Base-by-base conservation (phyloP, 768 basidiomycete species). In the Tremella fuciformis region DNA sequence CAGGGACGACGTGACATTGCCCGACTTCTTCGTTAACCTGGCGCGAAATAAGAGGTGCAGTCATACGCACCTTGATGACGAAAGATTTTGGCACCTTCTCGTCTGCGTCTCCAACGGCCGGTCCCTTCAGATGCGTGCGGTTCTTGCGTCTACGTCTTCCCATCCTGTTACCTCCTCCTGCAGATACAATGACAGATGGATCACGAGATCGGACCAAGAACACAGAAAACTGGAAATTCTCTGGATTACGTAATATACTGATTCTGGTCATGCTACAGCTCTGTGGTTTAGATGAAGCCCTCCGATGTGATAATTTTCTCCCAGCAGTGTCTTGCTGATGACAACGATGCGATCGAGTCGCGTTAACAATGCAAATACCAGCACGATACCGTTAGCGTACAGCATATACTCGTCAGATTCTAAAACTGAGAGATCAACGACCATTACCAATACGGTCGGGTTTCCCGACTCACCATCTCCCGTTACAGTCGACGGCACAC, bases 1-100 rank as follows among this genome's bases (percentile, higher is more conserved):
- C 56, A 97, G 80, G 8, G 90, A 91, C 50, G 83, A 81, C 18
- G 96, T 94, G 26, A 98, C 92, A 57, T 86, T 85, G 40, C 96
- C 96, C 79, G 93, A 90, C 77, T 77, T 53, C 18, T 19, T 29
- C 48, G 1, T 13, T 11, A 18, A 38, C 65, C 50, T 65, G 56
- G 18, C 26, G 9, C 3, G 19, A 8, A 8, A 19, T 26, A 13
- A n/a, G 40, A 40, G 44, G n/a, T 38, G 37, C 0, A 7, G 22
- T 37, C 16, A 1, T 34, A 56, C 73, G 47, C 25, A 77, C 76
- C 64, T 93, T 94, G 74, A 99, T 89, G 59, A 99, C 88, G 71
- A 99, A 98, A 0, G 91, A 92, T 79, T 89, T 94, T 3, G 94
- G 94, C 0, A 68, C 69, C 55, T 77, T 75, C 55, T 73, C 73